Base-by-base conservation (phyloP, 345 rosid species). In the Luvunga scandens region DNA sequence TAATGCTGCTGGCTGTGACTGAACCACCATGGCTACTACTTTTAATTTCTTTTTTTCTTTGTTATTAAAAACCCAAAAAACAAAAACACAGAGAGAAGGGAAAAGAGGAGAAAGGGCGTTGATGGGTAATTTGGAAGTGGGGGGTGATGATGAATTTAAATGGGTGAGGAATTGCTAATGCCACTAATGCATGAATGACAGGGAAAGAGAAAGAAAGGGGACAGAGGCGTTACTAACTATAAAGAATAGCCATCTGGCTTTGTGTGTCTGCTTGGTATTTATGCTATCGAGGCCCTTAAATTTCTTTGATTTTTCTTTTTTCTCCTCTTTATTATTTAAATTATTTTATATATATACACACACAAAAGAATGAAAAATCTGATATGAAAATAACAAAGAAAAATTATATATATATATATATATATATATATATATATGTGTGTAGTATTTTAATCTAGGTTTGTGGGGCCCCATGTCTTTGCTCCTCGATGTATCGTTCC, bases 1-100 rank as follows among this genome's bases (percentile, higher is more conserved):
- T 81, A 88, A 66, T 31, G 83, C 85, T 68, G 80, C 85, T 68
- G 90, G 84, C 64, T 87, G 91, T 19, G 98, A 84, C 4, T 86
- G 86, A 45, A 90, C 93, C 68, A 92, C 98, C 99, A 93, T 95
- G 84, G 78, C 42, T 81, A 12, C 31, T 19, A 33, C 50, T 45
- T 45, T 1, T 3, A 13, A 45, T 45, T 45, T 45, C 18, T 42
- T 42, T 42, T 39, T 38, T 45, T 12, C 13, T 45, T 13, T 1
- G 18, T 45, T 13, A 13, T 13, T 16, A 13, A 7, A 6, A 70
- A 14, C 38, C 9, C 39, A 27, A 65, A 7, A 66, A 13, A 73
- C 22, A 16, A 9, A 24, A 7, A 24, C 9, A 72, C 34, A 36
- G 79, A 71, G 56, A 30, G 30, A 10, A 38, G 30, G 36, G 45